phyloP scores from a whole-genome alignment of 345 rosid genomes.

The Odontarrhena argentea region DNA sequence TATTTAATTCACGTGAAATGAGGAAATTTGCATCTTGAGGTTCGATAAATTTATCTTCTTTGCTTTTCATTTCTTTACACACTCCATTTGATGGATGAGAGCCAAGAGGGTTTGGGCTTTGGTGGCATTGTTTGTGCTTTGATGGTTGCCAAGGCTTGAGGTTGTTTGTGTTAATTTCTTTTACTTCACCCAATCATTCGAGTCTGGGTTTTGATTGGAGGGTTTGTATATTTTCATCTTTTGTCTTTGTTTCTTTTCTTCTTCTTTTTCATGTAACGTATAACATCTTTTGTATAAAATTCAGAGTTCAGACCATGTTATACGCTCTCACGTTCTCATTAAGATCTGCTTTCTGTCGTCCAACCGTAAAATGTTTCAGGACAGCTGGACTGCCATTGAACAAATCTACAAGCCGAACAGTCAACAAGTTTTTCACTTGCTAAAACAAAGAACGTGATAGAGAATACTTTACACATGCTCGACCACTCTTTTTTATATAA shows the following conservation, averaged over 20 bases:
- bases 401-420: not conserved
- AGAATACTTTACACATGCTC: not conserved
- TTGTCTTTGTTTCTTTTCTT: not conserved
- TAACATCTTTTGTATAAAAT: constrained; percentile 38
- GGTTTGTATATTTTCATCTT: constrained; percentile 28
- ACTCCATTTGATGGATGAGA: constrained; percentile 25
- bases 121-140: constrained; percentile 36
- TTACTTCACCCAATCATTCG: constrained; percentile 12
- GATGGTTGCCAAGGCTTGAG: constrained; percentile 29
- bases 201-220: constrained; percentile 37
- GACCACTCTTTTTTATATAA: not conserved
- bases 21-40: constrained; percentile 36
- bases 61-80: constrained; percentile 19
- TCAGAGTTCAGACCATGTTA: constrained; percentile 34
- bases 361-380: constrained; percentile 12
- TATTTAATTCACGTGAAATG: constrained; percentile 26
- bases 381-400: constrained; percentile 10
- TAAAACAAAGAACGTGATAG: constrained; percentile 20
- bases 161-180: constrained; percentile 14
- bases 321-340: constrained; percentile 23
- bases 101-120: constrained; percentile 20
- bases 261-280: not conserved
- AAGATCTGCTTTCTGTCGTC: not conserved
- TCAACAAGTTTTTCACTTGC: constrained; percentile 7
- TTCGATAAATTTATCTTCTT: constrained; percentile 15